Evolutionary conservation across 306 rosid genomes (phyloP), one percentile per base, ranked within the genome.

Genomic region (Prunus kanzakura): DNA sequence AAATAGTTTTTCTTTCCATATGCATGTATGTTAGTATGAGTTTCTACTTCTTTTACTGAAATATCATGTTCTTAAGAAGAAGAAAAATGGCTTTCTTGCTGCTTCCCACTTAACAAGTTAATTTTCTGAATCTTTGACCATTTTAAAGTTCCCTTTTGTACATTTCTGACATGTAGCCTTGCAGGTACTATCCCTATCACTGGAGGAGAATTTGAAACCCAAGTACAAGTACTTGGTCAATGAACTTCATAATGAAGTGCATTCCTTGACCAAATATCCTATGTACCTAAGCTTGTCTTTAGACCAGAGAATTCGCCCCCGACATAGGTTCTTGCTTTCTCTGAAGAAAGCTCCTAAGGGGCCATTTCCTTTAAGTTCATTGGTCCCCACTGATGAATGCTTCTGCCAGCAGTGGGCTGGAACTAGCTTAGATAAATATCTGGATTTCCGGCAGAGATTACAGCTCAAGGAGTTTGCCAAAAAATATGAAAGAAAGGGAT

Each of bases 231-330:
- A 96, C 82, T 83, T 96, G 90, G 82, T 96, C 67, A 91, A 96
- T 73, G 97, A 96, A 87, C 98, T 96, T 47, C 79, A 79, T 66
- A 96, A 96, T 67, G 99, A 96, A 84, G 99, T 91, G 64, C 80
- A 87, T 20, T 89, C 96, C 68, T 84, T 96, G 97, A 92, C 97
- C 79, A 96, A 92, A 80, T 96, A 96, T 82, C 99, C 99, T 0
- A 89, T 82, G 91, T 96, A 96, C 81, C 88, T 96, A 67, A 96
- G 98, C 88, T 85, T 96, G 84, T 92, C 99, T 54, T 85, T 96
- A 77, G 97, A 96, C 73, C 97, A 96, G 86, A 89, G 99, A 88
- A 96, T 96, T 61, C 99, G 99, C 35, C 99, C 99, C 71, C 99
- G 99, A 65, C 98, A 96, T 77, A 86, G 84, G 82, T 96, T 92